Evolutionary conservation across 345 rosid genomes (phyloP).

Genomic region (Heritiera fomes): DNA sequence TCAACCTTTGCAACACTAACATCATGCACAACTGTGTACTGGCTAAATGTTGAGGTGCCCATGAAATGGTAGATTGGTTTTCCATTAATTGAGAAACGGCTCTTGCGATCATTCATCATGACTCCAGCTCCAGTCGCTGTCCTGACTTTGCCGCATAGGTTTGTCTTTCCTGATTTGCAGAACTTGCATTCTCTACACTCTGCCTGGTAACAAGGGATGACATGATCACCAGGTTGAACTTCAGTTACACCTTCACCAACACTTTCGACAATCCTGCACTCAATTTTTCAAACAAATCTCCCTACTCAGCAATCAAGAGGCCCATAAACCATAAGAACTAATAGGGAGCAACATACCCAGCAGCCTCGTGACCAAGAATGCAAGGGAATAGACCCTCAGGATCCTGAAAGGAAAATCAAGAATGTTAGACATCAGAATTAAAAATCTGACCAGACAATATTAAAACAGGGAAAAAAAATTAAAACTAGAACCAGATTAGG

Average conservation of each 20-base stretch:
- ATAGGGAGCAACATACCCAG: constrained; percentile 56
- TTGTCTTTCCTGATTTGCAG: constrained; percentile 96
- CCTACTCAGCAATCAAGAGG: neutral
- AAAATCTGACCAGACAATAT: neutral
- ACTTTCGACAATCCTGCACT: constrained; percentile 84
- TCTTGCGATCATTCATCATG: constrained; percentile 88
- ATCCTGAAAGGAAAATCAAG: constrained; percentile 51
- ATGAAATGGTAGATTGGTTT: constrained; percentile 91
- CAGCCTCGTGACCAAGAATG: constrained; percentile 97
- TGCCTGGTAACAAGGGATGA: constrained; percentile 98
- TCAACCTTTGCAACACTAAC: constrained; percentile 97
- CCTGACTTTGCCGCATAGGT: constrained; percentile 94
- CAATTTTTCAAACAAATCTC: constrained; percentile 14
- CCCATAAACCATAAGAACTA: constrained; percentile 8
- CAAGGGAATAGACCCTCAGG: constrained; percentile 97
- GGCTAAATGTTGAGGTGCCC: constrained; percentile 99
- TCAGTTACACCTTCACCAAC: constrained; percentile 97
- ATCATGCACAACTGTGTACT: constrained; percentile 96
- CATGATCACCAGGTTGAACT: constrained; percentile 93
- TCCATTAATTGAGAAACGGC: constrained; percentile 86
- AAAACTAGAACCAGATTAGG: neutral
- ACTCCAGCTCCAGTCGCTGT: constrained; percentile 92
- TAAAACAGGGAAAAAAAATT: neutral
- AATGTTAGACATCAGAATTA: neutral
- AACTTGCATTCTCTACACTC: constrained; percentile 98